Conservation (phyloP, 441 rosid species). For the Adansonia madagascariensis region DNA sequence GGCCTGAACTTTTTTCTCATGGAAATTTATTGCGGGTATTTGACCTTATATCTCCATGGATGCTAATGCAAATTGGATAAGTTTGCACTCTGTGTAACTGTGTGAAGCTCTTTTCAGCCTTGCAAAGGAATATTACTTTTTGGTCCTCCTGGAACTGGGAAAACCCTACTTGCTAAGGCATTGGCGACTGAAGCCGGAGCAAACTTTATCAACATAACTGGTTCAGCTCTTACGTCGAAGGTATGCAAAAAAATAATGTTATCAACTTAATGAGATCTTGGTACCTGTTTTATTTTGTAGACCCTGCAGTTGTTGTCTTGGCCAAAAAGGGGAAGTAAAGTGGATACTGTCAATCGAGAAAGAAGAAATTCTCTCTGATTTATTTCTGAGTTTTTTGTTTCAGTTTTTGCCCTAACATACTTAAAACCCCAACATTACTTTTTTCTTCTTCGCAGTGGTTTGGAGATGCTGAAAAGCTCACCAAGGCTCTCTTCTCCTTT, state of each 20-base stretch:
- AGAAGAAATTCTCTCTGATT: neutral
- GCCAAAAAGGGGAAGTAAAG: neutral
- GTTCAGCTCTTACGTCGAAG: slow-evolving; percentile 95
- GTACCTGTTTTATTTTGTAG: neutral
- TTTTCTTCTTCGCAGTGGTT: slow-evolving; percentile 69
- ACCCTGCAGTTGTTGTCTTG: neutral
- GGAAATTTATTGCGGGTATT: slow-evolving; percentile 91
- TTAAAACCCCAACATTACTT: neutral
- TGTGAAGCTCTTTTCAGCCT: slow-evolving; percentile 52
- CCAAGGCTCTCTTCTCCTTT: slow-evolving; percentile 92
- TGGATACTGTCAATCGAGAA: neutral
- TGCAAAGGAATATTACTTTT: slow-evolving; percentile 97
- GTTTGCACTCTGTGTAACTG: too few relatives aligned
- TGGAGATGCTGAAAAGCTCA: slow-evolving; percentile 98
- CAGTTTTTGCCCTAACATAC: neutral
- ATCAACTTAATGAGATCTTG: neutral
- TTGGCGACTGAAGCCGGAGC: slow-evolving; percentile 99
- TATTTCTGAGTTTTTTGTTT: neutral
- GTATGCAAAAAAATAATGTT: slow-evolving; percentile 36
- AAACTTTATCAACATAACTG: slow-evolving; percentile 93
- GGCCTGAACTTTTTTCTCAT: slow-evolving; percentile 86
- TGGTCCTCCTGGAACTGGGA: slow-evolving; percentile 99
- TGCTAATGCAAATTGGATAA: slow-evolving; percentile 5
- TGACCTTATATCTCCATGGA: slow-evolving; percentile 16
- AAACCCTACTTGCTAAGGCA: slow-evolving; percentile 95